Percentiles rank a stretch among this genome's conserved stretches.
Conservation (phyloP, 805 yeast genomes). For the Nakazawaea laoshanensis region DNA sequence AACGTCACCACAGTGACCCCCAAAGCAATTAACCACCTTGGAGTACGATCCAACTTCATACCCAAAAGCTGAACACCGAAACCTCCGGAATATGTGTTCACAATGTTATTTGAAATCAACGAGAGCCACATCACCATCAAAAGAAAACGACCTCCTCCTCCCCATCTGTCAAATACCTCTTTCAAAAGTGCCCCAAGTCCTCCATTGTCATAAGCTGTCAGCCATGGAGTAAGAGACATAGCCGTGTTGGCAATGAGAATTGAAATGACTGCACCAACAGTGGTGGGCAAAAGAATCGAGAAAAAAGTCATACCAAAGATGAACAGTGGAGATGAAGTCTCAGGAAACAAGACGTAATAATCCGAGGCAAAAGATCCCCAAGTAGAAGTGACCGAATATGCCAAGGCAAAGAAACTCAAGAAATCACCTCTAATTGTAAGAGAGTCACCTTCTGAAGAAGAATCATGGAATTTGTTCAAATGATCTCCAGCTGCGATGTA, state of each 20-base stretch:
- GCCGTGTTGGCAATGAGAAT: conserved; percentile 65
- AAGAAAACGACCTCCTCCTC: conserved; percentile 70
- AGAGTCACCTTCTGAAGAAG: conserved; percentile 26
- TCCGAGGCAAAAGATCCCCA: conserved; percentile 89
- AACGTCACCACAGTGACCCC: conserved; percentile 54
- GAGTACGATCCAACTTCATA: conserved; percentile 44
- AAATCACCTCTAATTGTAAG: conserved; percentile 54
- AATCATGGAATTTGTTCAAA: conserved; percentile 25
- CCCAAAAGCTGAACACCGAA: conserved; percentile 67
- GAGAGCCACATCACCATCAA: conserved; percentile 64
- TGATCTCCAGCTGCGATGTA: conserved; percentile 44
- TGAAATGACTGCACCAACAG: conserved; percentile 70
- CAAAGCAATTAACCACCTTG: conserved; percentile 73
- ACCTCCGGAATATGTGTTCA: conserved; percentile 77
- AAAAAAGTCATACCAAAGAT: conserved; percentile 56
- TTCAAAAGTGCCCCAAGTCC: conserved; percentile 75
- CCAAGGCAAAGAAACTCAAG: conserved; percentile 62
- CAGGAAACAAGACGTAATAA: conserved; percentile 77
- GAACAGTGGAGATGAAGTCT: conserved; percentile 45
- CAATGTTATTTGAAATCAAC: conserved; percentile 70
- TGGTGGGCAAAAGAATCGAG: conserved; percentile 63
- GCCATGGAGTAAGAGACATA: conserved; percentile 47
- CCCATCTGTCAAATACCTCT: conserved; percentile 62
- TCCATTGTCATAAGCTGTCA: conserved; percentile 37
- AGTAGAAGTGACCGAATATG: conserved; percentile 74